phyloP scores from a whole-genome alignment of 805 yeast genomes.

The Lipomyces orientalis region DNA sequence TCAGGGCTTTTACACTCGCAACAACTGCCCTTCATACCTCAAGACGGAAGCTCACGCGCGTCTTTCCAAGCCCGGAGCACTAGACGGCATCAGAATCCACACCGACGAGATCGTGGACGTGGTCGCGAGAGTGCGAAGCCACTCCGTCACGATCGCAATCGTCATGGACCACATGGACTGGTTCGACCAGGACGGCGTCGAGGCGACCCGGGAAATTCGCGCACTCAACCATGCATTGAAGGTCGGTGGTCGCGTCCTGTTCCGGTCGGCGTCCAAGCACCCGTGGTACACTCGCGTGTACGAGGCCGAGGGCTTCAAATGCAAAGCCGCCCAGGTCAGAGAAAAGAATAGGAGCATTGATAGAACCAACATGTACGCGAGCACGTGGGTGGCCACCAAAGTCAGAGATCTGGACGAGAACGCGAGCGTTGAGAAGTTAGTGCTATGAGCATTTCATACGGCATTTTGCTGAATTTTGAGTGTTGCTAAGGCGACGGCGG shows the following conservation, averaged over 20 bases:
- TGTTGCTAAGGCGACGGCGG: too few species aligned
- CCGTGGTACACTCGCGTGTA: constrained; percentile 82
- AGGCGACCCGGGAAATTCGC: constrained; percentile 68
- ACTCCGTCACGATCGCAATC: constrained; percentile 74
- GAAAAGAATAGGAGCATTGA: constrained; percentile 69
- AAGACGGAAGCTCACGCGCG: constrained; percentile 62
- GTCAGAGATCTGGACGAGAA: constrained; percentile 28
- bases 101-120: constrained; percentile 82
- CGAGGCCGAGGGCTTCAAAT: constrained; percentile 68
- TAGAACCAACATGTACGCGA: constrained; percentile 85
- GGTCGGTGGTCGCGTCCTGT: constrained; percentile 72
- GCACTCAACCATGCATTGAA: constrained; percentile 68
- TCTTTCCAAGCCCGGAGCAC: constrained; percentile 57
- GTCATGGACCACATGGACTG: constrained; percentile 95
- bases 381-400: constrained; percentile 67
- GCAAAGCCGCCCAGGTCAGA: constrained; percentile 74
- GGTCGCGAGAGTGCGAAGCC: constrained; percentile 64
- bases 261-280: constrained; percentile 71
- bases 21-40: constrained; percentile 78
- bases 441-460: not conserved
- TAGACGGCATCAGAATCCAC: constrained; percentile 75
- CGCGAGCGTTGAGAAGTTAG: constrained; percentile 17
- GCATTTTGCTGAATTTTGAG: not conserved
- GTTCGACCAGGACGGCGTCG: constrained; percentile 71
- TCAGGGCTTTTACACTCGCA: constrained; percentile 61